Evolutionary conservation across 2,329 filamentous ascomycete genomes (phyloP).

Genomic region (Harringtonia aguacate): DNA sequence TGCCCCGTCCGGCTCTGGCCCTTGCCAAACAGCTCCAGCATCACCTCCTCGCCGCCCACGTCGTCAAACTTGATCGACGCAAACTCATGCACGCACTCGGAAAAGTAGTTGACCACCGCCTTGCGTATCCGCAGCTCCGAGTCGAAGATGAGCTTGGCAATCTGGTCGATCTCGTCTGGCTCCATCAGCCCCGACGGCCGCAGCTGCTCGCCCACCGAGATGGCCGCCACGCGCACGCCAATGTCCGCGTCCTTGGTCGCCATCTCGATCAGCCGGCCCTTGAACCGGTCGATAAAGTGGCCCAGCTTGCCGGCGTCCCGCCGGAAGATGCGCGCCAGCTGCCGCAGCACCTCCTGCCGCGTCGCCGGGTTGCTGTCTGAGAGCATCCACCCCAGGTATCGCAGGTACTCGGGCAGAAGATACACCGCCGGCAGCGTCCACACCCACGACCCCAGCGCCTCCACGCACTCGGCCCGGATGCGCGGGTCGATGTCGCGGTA

Average conservation of each 20-base stretch:
- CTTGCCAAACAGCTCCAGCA: constrained; percentile 64
- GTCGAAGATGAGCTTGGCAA: constrained; percentile 85
- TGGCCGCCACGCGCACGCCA: constrained; percentile 66
- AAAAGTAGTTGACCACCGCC: constrained; percentile 83
- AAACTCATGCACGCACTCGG: constrained; percentile 72
- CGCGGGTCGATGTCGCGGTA: constrained; percentile 89
- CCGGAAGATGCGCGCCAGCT: constrained; percentile 70
- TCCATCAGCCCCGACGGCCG: constrained; percentile 80
- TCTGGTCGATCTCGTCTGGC: constrained; percentile 78
- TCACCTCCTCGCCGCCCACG: constrained; percentile 65
- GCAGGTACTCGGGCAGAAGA: constrained; percentile 80
- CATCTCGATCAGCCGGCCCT: constrained; percentile 82
- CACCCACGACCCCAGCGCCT: constrained; percentile 84
- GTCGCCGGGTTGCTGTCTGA: constrained; percentile 69
- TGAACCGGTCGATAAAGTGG: constrained; percentile 88
- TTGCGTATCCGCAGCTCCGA: constrained; percentile 75
- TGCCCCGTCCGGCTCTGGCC: constrained; percentile 55
- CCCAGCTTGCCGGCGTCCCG: constrained; percentile 74
- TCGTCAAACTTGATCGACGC: constrained; percentile 74
- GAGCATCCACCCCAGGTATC: constrained; percentile 92
- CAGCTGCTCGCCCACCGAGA: constrained; percentile 72
- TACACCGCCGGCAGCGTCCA: constrained; percentile 74
- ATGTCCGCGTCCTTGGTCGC: constrained; percentile 76
- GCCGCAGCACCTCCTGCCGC: constrained; percentile 75
- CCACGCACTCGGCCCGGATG: constrained; percentile 81